Base-by-base conservation (phyloP, 2,329 filamentous ascomycete species). In the Nannizziopsis arthrosporioides region DNA sequence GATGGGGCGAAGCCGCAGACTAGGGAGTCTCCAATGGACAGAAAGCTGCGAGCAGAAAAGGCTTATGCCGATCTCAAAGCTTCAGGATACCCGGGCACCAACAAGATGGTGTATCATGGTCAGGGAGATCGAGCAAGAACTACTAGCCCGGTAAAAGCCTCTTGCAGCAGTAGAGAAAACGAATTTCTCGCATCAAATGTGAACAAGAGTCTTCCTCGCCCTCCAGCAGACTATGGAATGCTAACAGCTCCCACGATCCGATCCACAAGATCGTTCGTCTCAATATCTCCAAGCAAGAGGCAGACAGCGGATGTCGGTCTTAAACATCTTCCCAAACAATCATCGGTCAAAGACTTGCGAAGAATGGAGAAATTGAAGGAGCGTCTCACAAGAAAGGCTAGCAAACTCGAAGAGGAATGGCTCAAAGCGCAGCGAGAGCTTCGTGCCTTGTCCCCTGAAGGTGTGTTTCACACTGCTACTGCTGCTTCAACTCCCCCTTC, bases 351-450 rank as follows among this genome's bases (percentile, higher is more conserved):
- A 22, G 77, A 81, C 45, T 62, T 81, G 5, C 67, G 73, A 15
- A 34, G 30, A 30, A 47, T 14, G 17, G 44, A 47, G 22, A 47
- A 36, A 15, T 39, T 47, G 37, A 47, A 41, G 31, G 67, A 72
- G 50, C 78, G 76, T 52, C 63, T 81, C 30, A 65, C 70, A 36
- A 79, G 78, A 62, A 71, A 75, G 45, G 77, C 81, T 27, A 79
- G 75, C 54, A 72, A 80, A 53, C 68, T 81, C 10, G 78, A 82
- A 55, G 60, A 66, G 10, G 79, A 80, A 57, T 68, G 81, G 27
- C 66, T 74, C 12, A 68, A 69, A 32, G 76, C 76, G 7, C 69
- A 75, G 31, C 69, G 68, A 42, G 73, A 81, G 59, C 68, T 81
- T 34, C 32, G 34, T 30, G 14, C 32, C 15, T 15, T 41, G 15